Evolutionary conservation across 306 rosid species (phyloP).

Genomic region (Vachellia collinsii): DNA sequence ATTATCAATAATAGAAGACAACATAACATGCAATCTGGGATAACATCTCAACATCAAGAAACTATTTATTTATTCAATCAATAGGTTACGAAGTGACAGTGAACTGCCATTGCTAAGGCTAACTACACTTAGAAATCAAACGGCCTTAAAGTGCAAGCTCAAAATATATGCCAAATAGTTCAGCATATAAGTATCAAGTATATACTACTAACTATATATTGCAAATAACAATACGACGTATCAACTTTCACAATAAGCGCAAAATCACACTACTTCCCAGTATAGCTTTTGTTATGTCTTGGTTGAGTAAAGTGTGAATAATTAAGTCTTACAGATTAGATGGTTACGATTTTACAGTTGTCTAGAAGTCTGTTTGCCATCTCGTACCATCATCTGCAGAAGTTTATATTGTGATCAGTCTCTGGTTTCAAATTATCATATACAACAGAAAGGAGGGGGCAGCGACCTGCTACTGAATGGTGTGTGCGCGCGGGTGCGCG

Average conservation of each 20-base stretch:
- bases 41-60: not conserved
- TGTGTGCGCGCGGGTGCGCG: not conserved
- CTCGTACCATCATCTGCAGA: not conserved
- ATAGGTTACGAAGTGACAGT: not conserved
- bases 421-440: not conserved
- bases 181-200: not conserved
- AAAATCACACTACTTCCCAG: not conserved
- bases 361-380: not conserved
- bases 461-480: not conserved
- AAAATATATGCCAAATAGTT: not conserved
- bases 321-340: not conserved
- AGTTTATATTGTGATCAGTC: not conserved
- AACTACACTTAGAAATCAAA: not conserved
- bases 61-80: not conserved
- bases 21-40: slow-evolving; percentile 8
- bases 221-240: not conserved
- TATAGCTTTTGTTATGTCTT: not conserved
- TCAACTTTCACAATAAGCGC: not conserved
- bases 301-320: not conserved
- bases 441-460: not conserved
- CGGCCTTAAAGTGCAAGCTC: not conserved
- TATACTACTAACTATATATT: not conserved
- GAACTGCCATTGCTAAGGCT: not conserved
- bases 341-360: not conserved
- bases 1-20: not conserved